Conservation (phyloP, 805 yeast genomes). For the Saccharomyces jurei region DNA sequence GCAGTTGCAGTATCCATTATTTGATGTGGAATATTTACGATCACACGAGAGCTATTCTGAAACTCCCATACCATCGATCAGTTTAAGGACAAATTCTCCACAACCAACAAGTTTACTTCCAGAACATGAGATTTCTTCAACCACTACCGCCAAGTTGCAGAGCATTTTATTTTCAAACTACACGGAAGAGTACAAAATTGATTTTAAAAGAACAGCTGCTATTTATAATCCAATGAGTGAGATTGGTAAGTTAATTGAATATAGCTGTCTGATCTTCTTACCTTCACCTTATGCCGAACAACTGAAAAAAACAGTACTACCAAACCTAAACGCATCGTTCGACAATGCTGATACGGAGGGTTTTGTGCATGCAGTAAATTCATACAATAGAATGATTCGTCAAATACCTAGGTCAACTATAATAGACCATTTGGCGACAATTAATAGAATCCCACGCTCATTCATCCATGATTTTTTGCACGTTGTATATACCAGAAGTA, state of each 20-base stretch:
- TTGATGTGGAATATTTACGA: conserved; percentile 13
- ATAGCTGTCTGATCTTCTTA: conserved; percentile 17
- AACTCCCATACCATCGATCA: conserved; percentile 8
- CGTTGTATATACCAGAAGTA: conserved; percentile 67
- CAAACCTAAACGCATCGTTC: conserved; percentile 19
- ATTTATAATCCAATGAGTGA: conserved; percentile 29
- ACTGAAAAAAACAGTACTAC: conserved; percentile 11
- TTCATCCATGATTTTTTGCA: conserved; percentile 62
- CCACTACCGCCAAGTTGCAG: conserved; percentile 11
- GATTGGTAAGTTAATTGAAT: conserved; percentile 27
- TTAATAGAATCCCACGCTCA: conserved; percentile 32
- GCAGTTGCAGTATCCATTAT: conserved; percentile 10
- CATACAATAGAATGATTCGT: conserved; percentile 38
- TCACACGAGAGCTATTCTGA: conserved; percentile 3
- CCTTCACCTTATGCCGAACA: conserved; percentile 12
- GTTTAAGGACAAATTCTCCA: conserved; percentile 8
- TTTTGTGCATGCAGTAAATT: conserved; percentile 31
- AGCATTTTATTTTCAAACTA: conserved; percentile 18
- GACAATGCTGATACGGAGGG: conserved; percentile 22
- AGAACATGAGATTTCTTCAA: background rate
- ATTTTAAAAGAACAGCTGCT: conserved; percentile 11
- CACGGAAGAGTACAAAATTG: conserved; percentile 21
- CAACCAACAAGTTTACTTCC: background rate
- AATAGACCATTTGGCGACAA: conserved; percentile 24
- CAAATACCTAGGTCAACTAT: conserved; percentile 31